Base-by-base conservation (phyloP, 225 moss, liverwort and hornwort genomes). In the Pleurozium schreberi region DNA sequence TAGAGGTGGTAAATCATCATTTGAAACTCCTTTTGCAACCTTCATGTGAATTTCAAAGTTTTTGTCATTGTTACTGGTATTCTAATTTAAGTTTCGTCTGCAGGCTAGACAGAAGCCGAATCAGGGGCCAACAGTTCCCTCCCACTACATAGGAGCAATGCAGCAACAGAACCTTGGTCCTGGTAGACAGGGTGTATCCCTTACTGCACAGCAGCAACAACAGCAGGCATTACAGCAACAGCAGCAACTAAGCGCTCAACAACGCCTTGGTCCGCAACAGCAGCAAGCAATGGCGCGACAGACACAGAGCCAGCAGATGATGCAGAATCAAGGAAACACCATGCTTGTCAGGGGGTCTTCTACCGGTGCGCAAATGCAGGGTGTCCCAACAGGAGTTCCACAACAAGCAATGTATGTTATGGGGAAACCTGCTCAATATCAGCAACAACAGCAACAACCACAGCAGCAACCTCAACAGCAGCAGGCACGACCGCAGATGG, bases 31-130 rank as follows among this genome's bases (percentile, higher is more conserved):
- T 57, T 47, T 59, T 47, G 13, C 13, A 50, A 65, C 28, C 79
- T 84, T 84, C 61, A 58, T 74, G 28, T 19, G 5, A 40, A 53
- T 83, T 63, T 45, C 25, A 68, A 53, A 47, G 15, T 75, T 79
- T 60, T 67, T 31, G 45, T 49, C 80, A 57, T 31, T 52, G 43
- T 61, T 73, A 31, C 38, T 18, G 53, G 21, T 62, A 33, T 78
- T 81, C 63, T 88, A 71, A 76, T 65, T 66, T 50, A 77, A 75
- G 42, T 65, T 87, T 34, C 71, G 71, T 40, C 52, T 90, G 76
- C 93, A 98, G 96, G 96, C 89, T 83, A 92, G 96, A 87, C 95
- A 94, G 88, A 95, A 98, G 88, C 91, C 93, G 83, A 94, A 91
- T 76, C 96, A 91, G 87, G 93, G 84, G 30, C 94, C 91, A 89